Evolutionary conservation across 192 early-diverging fungal genomes (phyloP), one percentile per base, ranked within the genome.

Genomic region (Lobosporangium transversale): DNA sequence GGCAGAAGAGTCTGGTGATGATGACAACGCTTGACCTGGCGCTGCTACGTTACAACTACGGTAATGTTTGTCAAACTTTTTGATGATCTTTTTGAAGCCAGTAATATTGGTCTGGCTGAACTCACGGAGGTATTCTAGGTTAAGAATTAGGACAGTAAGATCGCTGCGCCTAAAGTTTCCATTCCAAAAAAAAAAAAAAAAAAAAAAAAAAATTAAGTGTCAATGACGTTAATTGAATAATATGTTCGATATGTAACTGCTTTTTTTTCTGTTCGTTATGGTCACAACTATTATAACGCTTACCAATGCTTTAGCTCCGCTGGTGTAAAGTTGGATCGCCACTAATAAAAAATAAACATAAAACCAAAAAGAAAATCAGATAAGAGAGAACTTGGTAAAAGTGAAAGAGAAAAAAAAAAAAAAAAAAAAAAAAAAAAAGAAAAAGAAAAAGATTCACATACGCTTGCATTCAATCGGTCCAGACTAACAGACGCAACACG

Each of bases 61-160:
- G 42, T 79, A 60, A 26, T 81, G 66, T 61, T 84, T 87, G 71
- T 85, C 86, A 53, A 85, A 85, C 73, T 90, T 89, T 62, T 90
- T 87, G 32, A 89, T 70, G 30, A 90, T 88, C 64, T 89, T 88
- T 67, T 87, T 83, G 63, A 88, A 89, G 10, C 81, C 88, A 24
- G 84, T 85, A 35, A 89, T 75, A 58, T 88, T 89, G 20, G 83
- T 80, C 62, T 87, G 73, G 6, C 82, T 76, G 62, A 86, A 90
- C 55, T 90, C 89, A 24, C 75, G 63, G 4, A 86, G 45, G 24
- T 85, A 70, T 54, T 76, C 73, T 17, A 76, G 31, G 26, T 76
- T 76, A 11, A 76, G 48, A 47, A 76, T 76, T 43, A 76, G 35
- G 4, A 76, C 73, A 17, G 73, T 76, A 23, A 80, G 37, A 14